These are phyloP conservation scores for Aspergillus candidus DNA, from an alignment of 2,329 filamentous ascomycete genomes.

Conservation along the genomic window DNA sequence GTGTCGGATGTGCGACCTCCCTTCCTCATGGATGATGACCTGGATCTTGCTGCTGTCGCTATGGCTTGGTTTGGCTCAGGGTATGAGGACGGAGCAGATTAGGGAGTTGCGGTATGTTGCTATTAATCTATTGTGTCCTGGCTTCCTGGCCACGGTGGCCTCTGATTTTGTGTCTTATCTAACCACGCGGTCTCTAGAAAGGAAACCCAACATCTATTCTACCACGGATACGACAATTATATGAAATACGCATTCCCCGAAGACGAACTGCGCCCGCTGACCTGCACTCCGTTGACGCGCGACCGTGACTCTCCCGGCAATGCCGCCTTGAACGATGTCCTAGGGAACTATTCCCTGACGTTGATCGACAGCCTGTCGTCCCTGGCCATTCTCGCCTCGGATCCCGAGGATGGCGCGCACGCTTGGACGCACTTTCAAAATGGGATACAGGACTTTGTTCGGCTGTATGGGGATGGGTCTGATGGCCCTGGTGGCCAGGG, in stretches of 20 bases:
- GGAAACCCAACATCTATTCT: slow-evolving; percentile 68
- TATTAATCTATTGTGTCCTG: no score
- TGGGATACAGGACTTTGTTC: slow-evolving; percentile 68
- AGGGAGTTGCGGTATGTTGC: slow-evolving; percentile 30
- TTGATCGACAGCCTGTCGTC: slow-evolving; percentile 93
- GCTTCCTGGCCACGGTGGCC: background rate
- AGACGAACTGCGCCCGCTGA: slow-evolving; percentile 84
- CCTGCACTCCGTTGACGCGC: slow-evolving; percentile 76
- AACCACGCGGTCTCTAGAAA: slow-evolving; percentile 23
- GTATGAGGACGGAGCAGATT: slow-evolving; percentile 32
- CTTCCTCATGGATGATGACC: slow-evolving; percentile 28
- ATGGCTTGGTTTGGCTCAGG: slow-evolving; percentile 30
- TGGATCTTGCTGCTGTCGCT: slow-evolving; percentile 30
- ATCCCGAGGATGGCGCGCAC: slow-evolving; percentile 50
- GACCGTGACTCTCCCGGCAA: slow-evolving; percentile 73
- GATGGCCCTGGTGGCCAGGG: slow-evolving; percentile 63
- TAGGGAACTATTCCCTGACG: slow-evolving; percentile 95
- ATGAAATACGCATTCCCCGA: slow-evolving; percentile 91
- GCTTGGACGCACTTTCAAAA: slow-evolving; percentile 72
- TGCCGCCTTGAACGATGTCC: slow-evolving; percentile 85
- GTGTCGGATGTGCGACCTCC: slow-evolving; percentile 30
- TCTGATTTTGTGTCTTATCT: background rate
- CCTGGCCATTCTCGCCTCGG: slow-evolving; percentile 79
- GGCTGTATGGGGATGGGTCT: slow-evolving; percentile 80
- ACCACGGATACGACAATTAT: slow-evolving; percentile 94